These are phyloP conservation scores for Talaromyces sp. DNA, from an alignment of 2,329 filamentous ascomycete species.

Conservation along the genomic window DNA sequence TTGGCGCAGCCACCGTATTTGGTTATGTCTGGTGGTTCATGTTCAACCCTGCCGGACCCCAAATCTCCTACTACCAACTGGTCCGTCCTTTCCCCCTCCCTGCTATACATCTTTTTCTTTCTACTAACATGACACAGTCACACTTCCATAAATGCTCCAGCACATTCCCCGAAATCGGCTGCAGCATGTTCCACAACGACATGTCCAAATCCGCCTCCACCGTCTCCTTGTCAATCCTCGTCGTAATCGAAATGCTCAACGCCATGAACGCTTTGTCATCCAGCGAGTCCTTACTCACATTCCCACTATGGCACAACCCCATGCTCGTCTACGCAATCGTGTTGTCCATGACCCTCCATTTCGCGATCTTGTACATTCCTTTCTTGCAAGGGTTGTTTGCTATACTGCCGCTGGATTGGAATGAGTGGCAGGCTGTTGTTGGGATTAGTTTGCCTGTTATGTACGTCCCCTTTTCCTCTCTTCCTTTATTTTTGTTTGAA, in stretches of 20 bases:
- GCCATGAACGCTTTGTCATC: slow-evolving; percentile 97
- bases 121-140: slow-evolving; percentile 44
- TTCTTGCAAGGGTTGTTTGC: slow-evolving; percentile 86
- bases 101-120: neutral
- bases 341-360: slow-evolving; percentile 92
- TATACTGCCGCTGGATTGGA: slow-evolving; percentile 80
- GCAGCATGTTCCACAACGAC: slow-evolving; percentile 83
- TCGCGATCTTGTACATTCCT: slow-evolving; percentile 87
- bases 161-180: slow-evolving; percentile 85
- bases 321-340: slow-evolving; percentile 94
- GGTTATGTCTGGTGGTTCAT: slow-evolving; percentile 99
- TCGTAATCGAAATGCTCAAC: slow-evolving; percentile 99
- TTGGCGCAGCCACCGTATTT: slow-evolving; percentile 89
- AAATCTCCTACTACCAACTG: slow-evolving; percentile 87
- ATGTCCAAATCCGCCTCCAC: slow-evolving; percentile 89
- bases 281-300: slow-evolving; percentile 86
- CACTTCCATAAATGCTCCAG: slow-evolving; percentile 92
- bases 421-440: slow-evolving; percentile 90
- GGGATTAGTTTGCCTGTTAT: slow-evolving; percentile 88
- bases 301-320: slow-evolving; percentile 98
- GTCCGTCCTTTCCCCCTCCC: slow-evolving; percentile 39
- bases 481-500: neutral
- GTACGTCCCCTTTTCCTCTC: slow-evolving; percentile 55
- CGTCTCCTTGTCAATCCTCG: slow-evolving; percentile 83
- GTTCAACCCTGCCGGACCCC: slow-evolving; percentile 85